Percentiles rank a stretch among this genome's conserved stretches.
Evolutionary conservation across 805 yeast genomes (phyloP).

Genomic region (Starmerella potacharoeniae): DNA sequence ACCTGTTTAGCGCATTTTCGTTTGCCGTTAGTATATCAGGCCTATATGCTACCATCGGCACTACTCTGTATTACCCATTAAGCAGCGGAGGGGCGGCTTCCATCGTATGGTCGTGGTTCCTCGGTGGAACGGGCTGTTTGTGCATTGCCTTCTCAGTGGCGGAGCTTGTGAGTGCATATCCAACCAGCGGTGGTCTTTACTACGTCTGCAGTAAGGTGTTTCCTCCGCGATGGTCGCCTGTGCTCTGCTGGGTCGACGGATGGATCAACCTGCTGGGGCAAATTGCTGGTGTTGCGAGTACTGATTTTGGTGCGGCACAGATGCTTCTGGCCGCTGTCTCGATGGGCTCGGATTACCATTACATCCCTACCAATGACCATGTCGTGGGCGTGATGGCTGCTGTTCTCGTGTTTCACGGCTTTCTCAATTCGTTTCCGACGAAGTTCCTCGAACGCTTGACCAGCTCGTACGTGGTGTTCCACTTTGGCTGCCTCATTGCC

Average conservation of each 20-base stretch:
- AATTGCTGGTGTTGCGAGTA: slow-evolving; percentile 30
- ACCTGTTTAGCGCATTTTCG: slow-evolving; percentile 50
- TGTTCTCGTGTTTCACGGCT: slow-evolving; percentile 38
- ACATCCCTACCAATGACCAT: slow-evolving; percentile 26
- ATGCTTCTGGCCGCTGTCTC: slow-evolving; percentile 29
- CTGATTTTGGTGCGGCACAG: slow-evolving; percentile 30
- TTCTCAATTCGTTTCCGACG: slow-evolving; percentile 42
- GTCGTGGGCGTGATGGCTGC: slow-evolving; percentile 31
- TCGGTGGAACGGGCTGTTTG: slow-evolving; percentile 43
- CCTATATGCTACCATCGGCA: slow-evolving; percentile 49
- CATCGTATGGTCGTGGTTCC: slow-evolving; percentile 52
- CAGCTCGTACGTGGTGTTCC: slow-evolving; percentile 40
- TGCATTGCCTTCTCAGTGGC: slow-evolving; percentile 51
- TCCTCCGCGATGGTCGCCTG: slow-evolving; percentile 35
- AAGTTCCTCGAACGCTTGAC: slow-evolving; percentile 40
- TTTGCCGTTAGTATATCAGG: slow-evolving; percentile 58
- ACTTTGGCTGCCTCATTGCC: slow-evolving; percentile 40
- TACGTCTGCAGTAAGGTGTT: slow-evolving; percentile 36
- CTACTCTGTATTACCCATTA: slow-evolving; percentile 40
- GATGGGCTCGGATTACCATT: slow-evolving; percentile 27
- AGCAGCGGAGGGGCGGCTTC: slow-evolving; percentile 53
- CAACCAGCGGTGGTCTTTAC: slow-evolving; percentile 67
- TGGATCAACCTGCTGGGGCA: slow-evolving; percentile 37
- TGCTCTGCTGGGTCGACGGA: slow-evolving; percentile 45
- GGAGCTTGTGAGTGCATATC: slow-evolving; percentile 56